Percentiles rank a stretch among this genome's conserved stretches.
Conservation (phyloP, 495 filamentous ascomycete genomes). For the Talaromyces nanjingensis region DNA sequence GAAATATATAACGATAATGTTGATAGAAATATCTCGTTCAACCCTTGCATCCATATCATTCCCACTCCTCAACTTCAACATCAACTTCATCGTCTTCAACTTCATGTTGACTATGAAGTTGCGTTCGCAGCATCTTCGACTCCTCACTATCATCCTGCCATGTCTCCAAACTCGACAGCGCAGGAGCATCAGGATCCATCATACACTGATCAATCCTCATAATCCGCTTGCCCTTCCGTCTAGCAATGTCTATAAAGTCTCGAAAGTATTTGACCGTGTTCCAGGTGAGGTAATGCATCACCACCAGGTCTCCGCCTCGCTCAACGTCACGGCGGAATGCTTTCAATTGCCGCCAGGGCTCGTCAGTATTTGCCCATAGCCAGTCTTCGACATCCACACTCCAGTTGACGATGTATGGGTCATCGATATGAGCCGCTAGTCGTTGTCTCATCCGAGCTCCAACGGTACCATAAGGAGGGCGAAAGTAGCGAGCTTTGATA, state of each 20-base stretch:
- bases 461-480: constrained; percentile 69
- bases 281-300: constrained; percentile 70
- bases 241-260: constrained; percentile 64
- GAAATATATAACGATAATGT: background rate
- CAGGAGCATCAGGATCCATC: constrained; percentile 59
- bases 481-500: constrained; percentile 53
- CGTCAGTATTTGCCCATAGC: constrained; percentile 57
- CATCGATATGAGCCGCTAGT: constrained; percentile 43
- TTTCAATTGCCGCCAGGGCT: constrained; percentile 67
- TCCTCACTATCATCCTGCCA: background rate
- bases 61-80: background rate
- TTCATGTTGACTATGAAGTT: background rate
- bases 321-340: constrained; percentile 63
- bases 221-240: constrained; percentile 55
- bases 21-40: background rate
- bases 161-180: background rate
- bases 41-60: background rate
- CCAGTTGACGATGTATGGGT: constrained; percentile 62
- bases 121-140: background rate
- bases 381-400: constrained; percentile 75
- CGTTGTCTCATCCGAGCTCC: constrained; percentile 64
- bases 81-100: background rate
- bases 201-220: constrained; percentile 80
- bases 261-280: constrained; percentile 60
- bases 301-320: constrained; percentile 63